Evolutionary conservation across 2,329 filamentous ascomycete species (phyloP).

Genomic region (Neopestalotiopsis clavispora): DNA sequence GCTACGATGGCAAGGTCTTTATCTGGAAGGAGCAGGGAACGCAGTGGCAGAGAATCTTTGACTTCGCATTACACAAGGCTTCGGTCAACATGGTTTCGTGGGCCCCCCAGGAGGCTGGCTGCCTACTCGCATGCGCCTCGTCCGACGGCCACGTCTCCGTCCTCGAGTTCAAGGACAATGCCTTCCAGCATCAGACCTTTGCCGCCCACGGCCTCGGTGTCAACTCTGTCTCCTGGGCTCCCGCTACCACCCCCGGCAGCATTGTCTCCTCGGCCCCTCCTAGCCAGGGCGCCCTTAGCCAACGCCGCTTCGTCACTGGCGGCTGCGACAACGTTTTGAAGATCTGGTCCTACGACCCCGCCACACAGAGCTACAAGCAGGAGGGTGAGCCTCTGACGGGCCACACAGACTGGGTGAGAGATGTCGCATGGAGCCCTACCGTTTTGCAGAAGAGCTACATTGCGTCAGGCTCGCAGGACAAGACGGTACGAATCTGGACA

Average conservation of each 20-base stretch:
- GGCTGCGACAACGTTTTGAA: constrained; percentile 93
- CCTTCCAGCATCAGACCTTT: constrained; percentile 88
- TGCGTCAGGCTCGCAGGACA: constrained; percentile 92
- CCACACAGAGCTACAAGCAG: constrained; percentile 65
- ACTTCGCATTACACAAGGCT: constrained; percentile 91
- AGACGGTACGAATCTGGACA: constrained; percentile 98
- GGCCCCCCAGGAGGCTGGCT: constrained; percentile 96
- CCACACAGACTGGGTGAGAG: constrained; percentile 95
- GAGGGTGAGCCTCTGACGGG: constrained; percentile 72
- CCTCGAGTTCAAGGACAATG: constrained; percentile 95
- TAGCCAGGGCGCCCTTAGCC: constrained; percentile 62
- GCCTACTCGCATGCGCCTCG: constrained; percentile 90
- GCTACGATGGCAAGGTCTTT: constrained; percentile 97
- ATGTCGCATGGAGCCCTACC: constrained; percentile 96
- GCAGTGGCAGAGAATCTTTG: constrained; percentile 86
- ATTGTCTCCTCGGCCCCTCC: constrained; percentile 73
- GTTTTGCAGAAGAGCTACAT: constrained; percentile 97
- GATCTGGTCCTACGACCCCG: constrained; percentile 82
- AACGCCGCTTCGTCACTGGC: constrained; percentile 89
- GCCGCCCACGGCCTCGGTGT: constrained; percentile 91
- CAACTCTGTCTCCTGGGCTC: constrained; percentile 96
- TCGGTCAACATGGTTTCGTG: constrained; percentile 96
- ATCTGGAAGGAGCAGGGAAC: constrained; percentile 92
- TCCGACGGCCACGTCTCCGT: constrained; percentile 93
- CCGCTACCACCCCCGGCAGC: constrained; percentile 81